These are phyloP conservation scores for Candida sakaeoensis DNA, from an alignment of 805 yeast species.

Conservation along the genomic window DNA sequence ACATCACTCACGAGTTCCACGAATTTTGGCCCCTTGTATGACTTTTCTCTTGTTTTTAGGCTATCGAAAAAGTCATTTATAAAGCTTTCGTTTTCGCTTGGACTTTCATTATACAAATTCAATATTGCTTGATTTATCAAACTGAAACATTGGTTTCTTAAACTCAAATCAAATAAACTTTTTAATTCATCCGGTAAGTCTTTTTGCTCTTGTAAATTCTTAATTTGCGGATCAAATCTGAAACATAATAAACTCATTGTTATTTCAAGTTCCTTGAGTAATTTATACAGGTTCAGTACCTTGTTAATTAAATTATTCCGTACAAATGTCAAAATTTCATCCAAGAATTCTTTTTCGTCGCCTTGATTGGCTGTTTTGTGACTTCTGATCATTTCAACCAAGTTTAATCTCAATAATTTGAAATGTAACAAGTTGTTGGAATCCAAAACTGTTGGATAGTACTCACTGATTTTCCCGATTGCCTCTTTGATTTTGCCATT, in stretches of 20 bases:
- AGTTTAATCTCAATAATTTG: conserved; percentile 63
- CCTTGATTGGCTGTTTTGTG: conserved; percentile 26
- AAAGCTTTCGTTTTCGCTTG: conserved; percentile 8
- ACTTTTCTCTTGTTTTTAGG: conserved; percentile 7
- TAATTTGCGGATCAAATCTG: conserved; percentile 33
- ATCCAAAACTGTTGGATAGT: conserved; percentile 65
- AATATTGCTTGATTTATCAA: conserved; percentile 67
- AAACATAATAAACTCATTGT: conserved; percentile 78
- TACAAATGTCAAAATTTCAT: conserved; percentile 54
- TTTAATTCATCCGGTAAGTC: conserved; percentile 54
- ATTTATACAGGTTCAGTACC: conserved; percentile 53
- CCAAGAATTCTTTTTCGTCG: conserved; percentile 47
- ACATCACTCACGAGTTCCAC: conserved; percentile 16
- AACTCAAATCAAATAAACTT: conserved; percentile 52
- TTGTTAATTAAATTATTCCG: conserved; percentile 58
- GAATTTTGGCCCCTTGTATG: conserved; percentile 19
- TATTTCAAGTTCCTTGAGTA: conserved; percentile 70
- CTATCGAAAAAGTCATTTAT: conserved; percentile 5
- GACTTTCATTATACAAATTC: conserved; percentile 20
- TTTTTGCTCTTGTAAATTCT: conserved; percentile 30
- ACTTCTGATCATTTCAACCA: conserved; percentile 76
- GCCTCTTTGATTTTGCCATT: conserved; percentile 61
- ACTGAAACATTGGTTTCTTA: conserved; percentile 64
- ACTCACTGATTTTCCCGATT: conserved; percentile 51
- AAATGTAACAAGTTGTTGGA: conserved; percentile 64